Conservation (phyloP, 2,329 filamentous ascomycete genomes). For the Didymella arachidicola region DNA sequence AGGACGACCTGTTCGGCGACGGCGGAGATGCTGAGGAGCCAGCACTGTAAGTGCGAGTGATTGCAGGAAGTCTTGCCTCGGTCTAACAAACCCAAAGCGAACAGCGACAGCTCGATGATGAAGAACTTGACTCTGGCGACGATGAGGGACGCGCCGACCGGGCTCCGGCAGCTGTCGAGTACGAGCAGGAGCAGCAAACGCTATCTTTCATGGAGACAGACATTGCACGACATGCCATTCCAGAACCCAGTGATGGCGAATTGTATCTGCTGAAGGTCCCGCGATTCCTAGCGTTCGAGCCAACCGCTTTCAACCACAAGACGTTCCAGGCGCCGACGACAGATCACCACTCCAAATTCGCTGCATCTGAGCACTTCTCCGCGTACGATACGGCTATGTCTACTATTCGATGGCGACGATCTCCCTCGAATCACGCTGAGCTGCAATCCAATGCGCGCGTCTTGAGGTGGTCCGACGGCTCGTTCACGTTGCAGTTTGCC, state of each 20-base stretch:
- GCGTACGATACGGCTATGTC: slow-evolving; percentile 71
- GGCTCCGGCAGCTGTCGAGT: slow-evolving; percentile 55
- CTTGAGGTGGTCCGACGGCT: slow-evolving; percentile 81
- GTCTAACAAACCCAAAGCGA: slow-evolving; percentile 32
- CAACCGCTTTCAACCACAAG: slow-evolving; percentile 70
- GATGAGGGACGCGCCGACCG: slow-evolving; percentile 71
- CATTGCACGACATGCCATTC: slow-evolving; percentile 73
- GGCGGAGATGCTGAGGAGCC: slow-evolving; percentile 48
- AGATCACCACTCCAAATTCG: slow-evolving; percentile 61
- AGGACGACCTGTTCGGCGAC: slow-evolving; percentile 58
- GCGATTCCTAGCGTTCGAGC: slow-evolving; percentile 73
- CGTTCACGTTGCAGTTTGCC: slow-evolving; percentile 76
- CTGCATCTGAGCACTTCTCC: slow-evolving; percentile 60
- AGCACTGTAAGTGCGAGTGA: slow-evolving; percentile 39
- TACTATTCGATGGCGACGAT: slow-evolving; percentile 73
- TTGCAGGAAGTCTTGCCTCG: slow-evolving; percentile 24
- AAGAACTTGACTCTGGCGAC: slow-evolving; percentile 68
- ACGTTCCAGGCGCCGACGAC: slow-evolving; percentile 70
- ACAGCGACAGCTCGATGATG: slow-evolving; percentile 65
- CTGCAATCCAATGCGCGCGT: slow-evolving; percentile 79
- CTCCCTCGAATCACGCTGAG: slow-evolving; percentile 68
- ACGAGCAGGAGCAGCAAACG: slow-evolving; percentile 63
- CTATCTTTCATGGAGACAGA: slow-evolving; percentile 68
- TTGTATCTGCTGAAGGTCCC: slow-evolving; percentile 78
- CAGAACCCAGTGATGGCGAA: slow-evolving; percentile 74